A percentile compares a stretch with the other conserved stretches of the same genome.
Evolutionary conservation across 176 grass and related monocot species (phyloP).

Genomic region (Calamus simplicifolius): DNA sequence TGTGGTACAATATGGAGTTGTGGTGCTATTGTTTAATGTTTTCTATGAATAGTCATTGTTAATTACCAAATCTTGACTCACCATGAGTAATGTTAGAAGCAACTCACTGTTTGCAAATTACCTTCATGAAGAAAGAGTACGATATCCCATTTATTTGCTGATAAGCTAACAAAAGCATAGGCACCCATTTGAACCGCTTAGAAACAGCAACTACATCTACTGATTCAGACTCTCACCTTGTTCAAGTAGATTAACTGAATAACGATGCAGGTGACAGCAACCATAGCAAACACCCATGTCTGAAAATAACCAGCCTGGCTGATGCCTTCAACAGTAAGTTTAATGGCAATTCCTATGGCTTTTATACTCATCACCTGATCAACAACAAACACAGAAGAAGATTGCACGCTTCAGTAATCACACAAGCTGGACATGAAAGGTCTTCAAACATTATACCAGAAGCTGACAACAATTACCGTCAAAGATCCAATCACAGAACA

Average conservation of each 20-base stretch:
- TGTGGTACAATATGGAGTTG: too few relatives aligned
- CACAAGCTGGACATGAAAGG: background rate
- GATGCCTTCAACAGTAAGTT: slow-evolving; percentile 77
- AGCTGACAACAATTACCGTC: slow-evolving; percentile 35
- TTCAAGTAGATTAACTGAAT: slow-evolving; percentile 94
- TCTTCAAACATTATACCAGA: too few relatives aligned
- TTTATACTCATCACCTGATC: slow-evolving; percentile 94
- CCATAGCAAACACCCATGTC: slow-evolving; percentile 80
- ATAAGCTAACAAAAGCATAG: too few relatives aligned
- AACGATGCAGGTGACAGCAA: slow-evolving; percentile 64
- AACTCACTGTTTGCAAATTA: too few relatives aligned
- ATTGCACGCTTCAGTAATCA: slow-evolving; percentile 11
- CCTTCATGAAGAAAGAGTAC: too few relatives aligned
- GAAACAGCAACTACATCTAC: too few relatives aligned
- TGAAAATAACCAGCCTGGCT: slow-evolving; percentile 89
- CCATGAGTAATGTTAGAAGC: too few relatives aligned
- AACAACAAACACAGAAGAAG: slow-evolving; percentile 9
- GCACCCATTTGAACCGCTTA: too few relatives aligned
- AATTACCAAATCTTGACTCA: too few relatives aligned
- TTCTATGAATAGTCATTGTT: too few relatives aligned
- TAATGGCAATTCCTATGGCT: slow-evolving; percentile 83
- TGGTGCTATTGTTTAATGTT: too few relatives aligned
- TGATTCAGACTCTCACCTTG: slow-evolving; percentile 44
- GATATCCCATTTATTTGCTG: too few relatives aligned
- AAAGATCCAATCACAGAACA: slow-evolving; percentile 88